phyloP scores from a whole-genome alignment of 176 grass and related monocot genomes.

The Rhynchospora breviuscula region DNA sequence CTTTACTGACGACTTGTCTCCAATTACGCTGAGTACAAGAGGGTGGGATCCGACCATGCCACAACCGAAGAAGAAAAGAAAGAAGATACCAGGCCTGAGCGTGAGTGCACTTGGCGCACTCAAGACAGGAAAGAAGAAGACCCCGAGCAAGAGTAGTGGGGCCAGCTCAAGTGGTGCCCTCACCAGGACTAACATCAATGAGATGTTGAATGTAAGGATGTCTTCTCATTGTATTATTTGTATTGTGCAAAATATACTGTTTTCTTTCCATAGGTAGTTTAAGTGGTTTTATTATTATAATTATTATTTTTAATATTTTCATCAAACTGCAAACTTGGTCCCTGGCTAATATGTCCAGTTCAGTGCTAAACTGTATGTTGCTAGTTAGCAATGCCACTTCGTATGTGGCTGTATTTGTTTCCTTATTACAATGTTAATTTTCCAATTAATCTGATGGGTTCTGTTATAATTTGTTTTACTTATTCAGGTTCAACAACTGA shows the following conservation, averaged over 20 bases:
- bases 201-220: constrained; percentile 46
- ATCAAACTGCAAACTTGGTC: not conserved
- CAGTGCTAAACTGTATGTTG: not conserved
- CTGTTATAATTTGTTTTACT: not conserved
- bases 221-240: constrained; percentile 17
- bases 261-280: not conserved
- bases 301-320: not conserved
- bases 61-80: constrained; percentile 52
- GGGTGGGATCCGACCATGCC: constrained; percentile 64
- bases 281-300: not conserved
- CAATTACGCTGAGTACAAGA: constrained; percentile 58
- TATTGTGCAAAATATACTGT: not conserved
- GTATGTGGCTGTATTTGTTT: not conserved
- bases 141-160: constrained; percentile 57
- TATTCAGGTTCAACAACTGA: constrained; percentile 42
- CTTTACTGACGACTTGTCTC: constrained; percentile 58
- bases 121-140: constrained; percentile 71
- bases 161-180: constrained; percentile 40
- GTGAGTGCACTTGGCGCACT: constrained; percentile 58
- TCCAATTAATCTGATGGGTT: not conserved
- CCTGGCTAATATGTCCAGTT: not conserved
- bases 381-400: not conserved
- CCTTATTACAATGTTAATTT: not conserved
- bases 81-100: constrained; percentile 44
- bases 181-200: constrained; percentile 24